These are phyloP conservation scores for Alternaria ethzedia DNA, from an alignment of 2,329 filamentous ascomycete genomes.

Conservation along the genomic window DNA sequence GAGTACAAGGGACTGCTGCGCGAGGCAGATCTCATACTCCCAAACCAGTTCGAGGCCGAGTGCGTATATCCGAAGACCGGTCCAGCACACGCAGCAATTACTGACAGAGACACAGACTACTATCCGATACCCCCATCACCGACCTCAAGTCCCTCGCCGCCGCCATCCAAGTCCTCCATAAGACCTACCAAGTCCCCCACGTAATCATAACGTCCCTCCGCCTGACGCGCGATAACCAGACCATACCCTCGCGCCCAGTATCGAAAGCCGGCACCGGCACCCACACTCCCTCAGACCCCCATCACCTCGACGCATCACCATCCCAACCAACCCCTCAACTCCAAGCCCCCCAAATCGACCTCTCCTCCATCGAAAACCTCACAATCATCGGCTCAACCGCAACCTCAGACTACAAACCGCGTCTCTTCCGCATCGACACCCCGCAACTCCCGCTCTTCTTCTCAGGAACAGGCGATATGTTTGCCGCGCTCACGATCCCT, in stretches of 20 bases:
- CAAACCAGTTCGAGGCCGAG: conserved; percentile 98
- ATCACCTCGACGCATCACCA: conserved; percentile 16
- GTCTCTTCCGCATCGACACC: conserved; percentile 88
- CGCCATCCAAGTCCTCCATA: conserved; percentile 80
- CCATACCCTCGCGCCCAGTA: conserved; percentile 36
- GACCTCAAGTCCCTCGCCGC: conserved; percentile 74
- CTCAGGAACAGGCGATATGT: conserved; percentile 97
- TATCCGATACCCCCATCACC: conserved; percentile 83
- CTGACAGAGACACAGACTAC: conserved; percentile 61
- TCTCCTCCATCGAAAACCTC: conserved; percentile 53
- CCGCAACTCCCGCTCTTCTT: conserved; percentile 93
- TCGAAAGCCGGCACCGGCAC: conserved; percentile 43
- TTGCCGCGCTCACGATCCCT: conserved; percentile 87
- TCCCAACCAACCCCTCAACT: conserved; percentile 11
- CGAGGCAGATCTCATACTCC: conserved; percentile 88
- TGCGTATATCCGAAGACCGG: conserved; percentile 52
- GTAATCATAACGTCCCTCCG: conserved; percentile 91
- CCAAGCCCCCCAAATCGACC: conserved; percentile 3
- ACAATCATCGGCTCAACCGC: conserved; percentile 80
- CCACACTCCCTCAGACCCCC: conserved; percentile 27
- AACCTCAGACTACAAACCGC: conserved; percentile 67
- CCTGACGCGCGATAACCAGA: conserved; percentile 63
- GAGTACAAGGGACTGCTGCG: conserved; percentile 82
- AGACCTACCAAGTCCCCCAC: conserved; percentile 78
- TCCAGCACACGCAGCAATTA: background rate